Evolutionary conservation across 129 eudicot species (phyloP), one percentile per base, ranked within the genome.

Genomic region (Centella asiatica): DNA sequence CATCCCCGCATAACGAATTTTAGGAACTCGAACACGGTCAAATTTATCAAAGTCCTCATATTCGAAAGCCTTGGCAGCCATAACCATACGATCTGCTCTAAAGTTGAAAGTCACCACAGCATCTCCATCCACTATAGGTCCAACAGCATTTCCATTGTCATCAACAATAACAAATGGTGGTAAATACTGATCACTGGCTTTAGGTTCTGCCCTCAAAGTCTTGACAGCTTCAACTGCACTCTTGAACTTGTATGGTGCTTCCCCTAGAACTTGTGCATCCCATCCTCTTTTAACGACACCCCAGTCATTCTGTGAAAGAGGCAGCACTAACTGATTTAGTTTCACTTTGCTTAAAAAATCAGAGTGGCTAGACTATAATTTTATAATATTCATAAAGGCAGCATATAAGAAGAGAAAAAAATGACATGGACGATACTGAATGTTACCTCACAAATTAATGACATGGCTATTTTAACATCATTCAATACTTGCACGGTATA

Each of bases 241-340:
- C 72, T 52, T 76, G 49, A 83, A 83, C 69, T 79, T 79, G 83
- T 83, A 57, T 24, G 90, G 90, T 32, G 90, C 90, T 67, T 83
- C 90, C 20, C 85, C 90, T 53, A 83, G 85, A 25, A 83, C 90
- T 69, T 83, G 90, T 15, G 90, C 85, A 55, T 83, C 85, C 90
- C 90, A 83, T 31, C 90, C 90, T 56, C 90, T 80, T 64, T 83
- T 83, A 6, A 83, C 78, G 22, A 83, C 85, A 0, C 66, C 83
- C 90, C 90, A 83, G 26, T 83, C 90, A 68, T 83, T 83, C 90
- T 83, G 67, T 25, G 63, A 28, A 65, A 14, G 2, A 63, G 57
- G 29, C 25, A 44, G 27, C 42, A 28, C 11, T 31, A 42, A 34
- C 22, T 20, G 4, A 19, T 3, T 19, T 23, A 53, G 5, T 37